phyloP scores from a whole-genome alignment of 768 basidiomycete genomes.

The Auricularia heimuer region DNA sequence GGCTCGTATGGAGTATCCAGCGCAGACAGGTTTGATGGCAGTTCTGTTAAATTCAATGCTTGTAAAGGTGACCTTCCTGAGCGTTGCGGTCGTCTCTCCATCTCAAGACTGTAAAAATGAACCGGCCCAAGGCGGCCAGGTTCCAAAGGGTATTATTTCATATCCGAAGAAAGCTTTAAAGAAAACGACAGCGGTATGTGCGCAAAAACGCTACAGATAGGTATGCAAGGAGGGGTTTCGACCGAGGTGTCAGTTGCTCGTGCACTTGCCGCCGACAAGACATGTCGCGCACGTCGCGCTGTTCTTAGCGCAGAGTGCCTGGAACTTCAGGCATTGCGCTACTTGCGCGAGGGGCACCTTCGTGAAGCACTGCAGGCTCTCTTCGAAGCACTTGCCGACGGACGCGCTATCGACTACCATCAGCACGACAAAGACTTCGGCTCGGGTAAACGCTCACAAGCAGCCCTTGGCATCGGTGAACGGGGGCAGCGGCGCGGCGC shows the following conservation, averaged over 20 bases:
- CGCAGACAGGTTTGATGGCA: background rate
- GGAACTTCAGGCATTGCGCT: conserved; percentile 1
- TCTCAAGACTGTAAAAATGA: no score
- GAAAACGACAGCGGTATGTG: no score
- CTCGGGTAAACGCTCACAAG: background rate
- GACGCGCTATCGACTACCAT: background rate
- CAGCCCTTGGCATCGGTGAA: conserved; percentile 1
- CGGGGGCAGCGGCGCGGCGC: background rate
- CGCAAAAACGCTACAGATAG: no score
- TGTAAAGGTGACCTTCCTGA: no score
- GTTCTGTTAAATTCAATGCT: no score
- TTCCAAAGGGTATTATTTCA: no score
- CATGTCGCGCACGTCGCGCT: background rate
- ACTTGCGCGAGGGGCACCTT: background rate
- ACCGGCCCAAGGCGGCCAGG: no score
- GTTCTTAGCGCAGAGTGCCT: background rate
- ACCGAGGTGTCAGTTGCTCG: background rate
- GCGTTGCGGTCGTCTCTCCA: no score
- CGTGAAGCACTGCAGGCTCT: conserved; percentile 1
- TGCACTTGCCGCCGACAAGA: background rate
- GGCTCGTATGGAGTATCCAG: background rate
- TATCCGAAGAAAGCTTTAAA: no score
- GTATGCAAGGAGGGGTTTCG: no score
- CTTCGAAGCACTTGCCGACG: background rate
- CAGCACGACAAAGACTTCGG: background rate